A percentile compares a stretch with the other conserved stretches of the same genome.
phyloP scores from a whole-genome alignment of 2,329 filamentous ascomycete genomes.

The Diplodia scrobiculata region DNA sequence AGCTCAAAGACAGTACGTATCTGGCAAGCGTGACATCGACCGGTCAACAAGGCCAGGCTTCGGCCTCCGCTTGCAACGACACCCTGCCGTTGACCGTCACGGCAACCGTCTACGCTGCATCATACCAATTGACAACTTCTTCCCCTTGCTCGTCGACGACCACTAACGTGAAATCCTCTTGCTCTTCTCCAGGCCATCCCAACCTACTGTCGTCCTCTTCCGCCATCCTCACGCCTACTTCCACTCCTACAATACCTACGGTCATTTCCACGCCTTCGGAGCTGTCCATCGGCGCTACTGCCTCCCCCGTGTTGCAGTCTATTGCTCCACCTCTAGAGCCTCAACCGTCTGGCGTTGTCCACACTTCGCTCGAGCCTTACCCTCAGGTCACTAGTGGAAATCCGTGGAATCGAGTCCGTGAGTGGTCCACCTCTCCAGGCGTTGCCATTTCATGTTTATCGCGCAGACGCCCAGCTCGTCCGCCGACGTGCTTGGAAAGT shows the following conservation, averaged over 20 bases:
- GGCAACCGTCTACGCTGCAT: constrained; percentile 14
- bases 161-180: constrained; percentile 2
- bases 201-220: not conserved
- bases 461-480: not conserved
- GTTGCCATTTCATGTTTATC: not conserved
- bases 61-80: not conserved
- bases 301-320: constrained; percentile 13
- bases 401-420: constrained; percentile 8
- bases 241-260: constrained; percentile 15
- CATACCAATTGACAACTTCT: not conserved
- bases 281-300: constrained; percentile 5
- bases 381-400: constrained; percentile 18
- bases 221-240: not conserved
- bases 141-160: not conserved
- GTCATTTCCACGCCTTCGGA: not conserved
- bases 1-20: constrained; percentile 20
- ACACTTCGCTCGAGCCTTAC: constrained; percentile 15
- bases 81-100: constrained; percentile 14
- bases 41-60: not conserved
- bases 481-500: not conserved
- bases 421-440: not conserved
- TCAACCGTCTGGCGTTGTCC: constrained; percentile 10
- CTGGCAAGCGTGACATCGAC: constrained; percentile 4
- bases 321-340: constrained; percentile 16
- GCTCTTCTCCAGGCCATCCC: not conserved